Percentiles rank a stretch among this genome's conserved stretches.
Evolutionary conservation across 768 basidiomycete species (phyloP).

Genomic region (Megacollybia marginata): DNA sequence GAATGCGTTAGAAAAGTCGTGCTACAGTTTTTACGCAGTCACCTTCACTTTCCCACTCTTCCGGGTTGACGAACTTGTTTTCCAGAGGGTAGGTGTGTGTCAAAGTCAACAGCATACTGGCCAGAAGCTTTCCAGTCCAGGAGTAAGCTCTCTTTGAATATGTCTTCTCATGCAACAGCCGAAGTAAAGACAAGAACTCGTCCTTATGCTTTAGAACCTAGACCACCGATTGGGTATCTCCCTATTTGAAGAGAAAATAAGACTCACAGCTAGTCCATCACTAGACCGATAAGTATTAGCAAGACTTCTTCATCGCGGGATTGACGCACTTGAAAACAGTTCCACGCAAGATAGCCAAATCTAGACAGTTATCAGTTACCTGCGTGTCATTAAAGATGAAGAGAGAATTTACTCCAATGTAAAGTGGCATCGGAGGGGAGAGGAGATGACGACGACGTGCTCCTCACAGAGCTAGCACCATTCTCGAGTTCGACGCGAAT

Average conservation of each 20-base stretch:
- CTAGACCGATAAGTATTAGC: slow-evolving; percentile 17
- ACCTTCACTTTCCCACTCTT: slow-evolving; percentile 73
- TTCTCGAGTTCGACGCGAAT: slow-evolving; percentile 76
- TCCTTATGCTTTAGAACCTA: slow-evolving; percentile 61
- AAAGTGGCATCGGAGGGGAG: slow-evolving; percentile 78
- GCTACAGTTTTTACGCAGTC: slow-evolving; percentile 4
- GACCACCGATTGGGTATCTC: slow-evolving; percentile 1
- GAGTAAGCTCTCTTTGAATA: slow-evolving; percentile 78
- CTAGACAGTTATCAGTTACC: slow-evolving; percentile 24
- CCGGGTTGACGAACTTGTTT: slow-evolving; percentile 72
- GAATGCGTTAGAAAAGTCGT: slow-evolving; percentile 1
- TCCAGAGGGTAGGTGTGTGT: slow-evolving; percentile 79
- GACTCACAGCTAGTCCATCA: slow-evolving; percentile 54
- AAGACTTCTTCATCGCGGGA: background rate
- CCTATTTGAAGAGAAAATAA: background rate
- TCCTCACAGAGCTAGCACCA: slow-evolving; percentile 70
- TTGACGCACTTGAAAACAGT: slow-evolving; percentile 66
- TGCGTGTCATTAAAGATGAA: background rate
- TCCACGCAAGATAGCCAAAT: slow-evolving; percentile 72
- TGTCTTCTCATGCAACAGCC: slow-evolving; percentile 60
- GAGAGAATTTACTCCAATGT: slow-evolving; percentile 64
- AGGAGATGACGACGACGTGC: slow-evolving; percentile 62
- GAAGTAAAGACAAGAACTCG: slow-evolving; percentile 52
- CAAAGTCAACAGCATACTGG: slow-evolving; percentile 63
- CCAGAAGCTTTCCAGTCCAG: slow-evolving; percentile 72